Conservation (phyloP, 768 basidiomycete genomes). For the Serendipita sp. region DNA sequence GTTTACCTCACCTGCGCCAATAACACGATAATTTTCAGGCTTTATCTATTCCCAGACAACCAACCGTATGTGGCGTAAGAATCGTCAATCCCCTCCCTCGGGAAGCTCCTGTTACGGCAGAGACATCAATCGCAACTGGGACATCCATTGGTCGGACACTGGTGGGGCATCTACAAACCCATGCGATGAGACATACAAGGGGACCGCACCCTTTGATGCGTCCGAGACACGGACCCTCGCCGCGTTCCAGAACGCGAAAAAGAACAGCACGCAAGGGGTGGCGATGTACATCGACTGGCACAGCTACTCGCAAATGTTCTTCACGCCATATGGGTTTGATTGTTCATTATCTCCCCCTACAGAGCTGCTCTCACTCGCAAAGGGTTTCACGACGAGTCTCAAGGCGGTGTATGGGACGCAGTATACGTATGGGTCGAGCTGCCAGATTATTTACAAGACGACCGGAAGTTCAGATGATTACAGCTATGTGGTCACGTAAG, state of each 20-base stretch:
- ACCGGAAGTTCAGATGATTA: slow-evolving; percentile 3
- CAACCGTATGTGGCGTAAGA: slow-evolving; percentile 4
- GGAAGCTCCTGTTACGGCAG: background rate
- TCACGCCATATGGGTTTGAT: slow-evolving; percentile 3
- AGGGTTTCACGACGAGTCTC: background rate
- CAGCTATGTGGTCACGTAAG: background rate
- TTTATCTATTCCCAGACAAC: slow-evolving; percentile 1
- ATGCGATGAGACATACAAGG: slow-evolving; percentile 2
- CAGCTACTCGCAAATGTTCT: background rate
- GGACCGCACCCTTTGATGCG: background rate
- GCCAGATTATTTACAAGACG: slow-evolving; percentile 4
- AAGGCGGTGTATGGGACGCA: background rate
- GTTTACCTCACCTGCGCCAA: too few species aligned
- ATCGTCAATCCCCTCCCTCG: background rate
- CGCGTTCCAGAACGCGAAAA: background rate
- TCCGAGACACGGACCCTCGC: background rate
- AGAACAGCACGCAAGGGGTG: slow-evolving; percentile 5
- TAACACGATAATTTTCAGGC: background rate
- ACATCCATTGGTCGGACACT: slow-evolving; percentile 4
- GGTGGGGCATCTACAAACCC: background rate
- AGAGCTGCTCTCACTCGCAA: background rate
- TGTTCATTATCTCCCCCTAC: background rate
- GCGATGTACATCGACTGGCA: slow-evolving; percentile 1
- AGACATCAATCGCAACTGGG: slow-evolving; percentile 6
- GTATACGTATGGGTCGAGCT: slow-evolving; percentile 1